Evolutionary conservation across 495 filamentous ascomycete genomes (phyloP), one percentile per base, ranked within the genome.

Genomic region (Talaromyces proteolyticus): DNA sequence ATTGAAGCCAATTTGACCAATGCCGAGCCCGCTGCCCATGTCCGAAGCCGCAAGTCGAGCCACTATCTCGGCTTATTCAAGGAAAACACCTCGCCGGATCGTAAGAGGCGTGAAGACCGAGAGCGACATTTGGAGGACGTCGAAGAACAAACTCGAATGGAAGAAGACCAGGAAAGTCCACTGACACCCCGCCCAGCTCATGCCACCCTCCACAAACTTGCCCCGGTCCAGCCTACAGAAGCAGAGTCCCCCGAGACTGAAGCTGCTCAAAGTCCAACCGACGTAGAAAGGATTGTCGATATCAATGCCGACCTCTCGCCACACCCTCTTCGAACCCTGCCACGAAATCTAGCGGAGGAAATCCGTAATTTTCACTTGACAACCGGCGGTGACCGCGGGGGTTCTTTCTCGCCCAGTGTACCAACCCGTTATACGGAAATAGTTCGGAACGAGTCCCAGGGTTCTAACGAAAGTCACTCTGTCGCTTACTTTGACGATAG

Each of bases 41-140:
- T 81, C 44, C 83, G 93, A 53, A 96, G 91, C 66, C 83, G 93
- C 51, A 98, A 98, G 69, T 85, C 92, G 41, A 95, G 89, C 62
- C 91, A 98, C 64, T 89, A 87, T 58, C 66, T 98, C 41, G 82
- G 93, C 3, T 77, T 96, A 45, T 98, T 98, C 75, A 93, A 89
- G 63, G 89, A 96, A 59, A 93, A 91, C 51, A 85, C 89, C 10
- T 75, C 70, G 11, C 67, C 76, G 17, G 78, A 79, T 39, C 64
- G 71, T 21, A 74, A 71, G 53, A 56, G 64, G 54, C 59, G 63
- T 42, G 69, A 75, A 25, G 67, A 69, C 36, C 54, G 50, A 19
- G 26, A 45, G 2, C 25, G 42, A 11, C 20, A 29, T 21, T 12
- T 19, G 29, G 50, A 52, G 17, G 6, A 40, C 40, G 24, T n/a